Percentiles rank a stretch among this genome's conserved stretches.
Conservation (phyloP, 2,329 filamentous ascomycete genomes). For the Fusarium metavorans region DNA sequence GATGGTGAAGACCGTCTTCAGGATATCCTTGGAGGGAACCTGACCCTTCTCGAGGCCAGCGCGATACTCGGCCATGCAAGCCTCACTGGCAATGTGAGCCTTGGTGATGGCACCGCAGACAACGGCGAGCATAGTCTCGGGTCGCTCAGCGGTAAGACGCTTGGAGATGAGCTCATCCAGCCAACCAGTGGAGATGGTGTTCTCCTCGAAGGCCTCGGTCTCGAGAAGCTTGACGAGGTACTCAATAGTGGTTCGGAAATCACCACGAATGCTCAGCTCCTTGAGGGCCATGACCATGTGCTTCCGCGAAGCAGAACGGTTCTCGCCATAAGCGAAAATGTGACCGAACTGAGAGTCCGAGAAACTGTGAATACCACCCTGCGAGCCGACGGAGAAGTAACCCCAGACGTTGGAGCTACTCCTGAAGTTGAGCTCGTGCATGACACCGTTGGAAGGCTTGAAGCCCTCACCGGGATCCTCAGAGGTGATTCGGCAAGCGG, state of each 20-base stretch:
- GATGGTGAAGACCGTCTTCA: constrained; percentile 97
- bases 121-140: constrained; percentile 92
- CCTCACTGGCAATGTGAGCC: constrained; percentile 93
- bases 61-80: constrained; percentile 87
- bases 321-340: constrained; percentile 99
- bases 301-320: constrained; percentile 93
- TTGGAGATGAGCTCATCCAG: constrained; percentile 98
- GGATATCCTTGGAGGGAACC: constrained; percentile 93
- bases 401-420: constrained; percentile 99
- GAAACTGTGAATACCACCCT: constrained; percentile 98
- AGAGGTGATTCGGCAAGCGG: constrained; percentile 98
- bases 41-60: constrained; percentile 95
- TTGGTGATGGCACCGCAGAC: constrained; percentile 95
- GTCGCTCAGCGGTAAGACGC: constrained; percentile 94
- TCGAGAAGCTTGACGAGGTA: constrained; percentile 99
- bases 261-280: constrained; percentile 98
- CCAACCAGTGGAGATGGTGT: constrained; percentile 99
- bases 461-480: constrained; percentile 99
- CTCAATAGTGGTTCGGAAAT: constrained; percentile 98
- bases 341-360: constrained; percentile 99
- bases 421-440: constrained; percentile 99
- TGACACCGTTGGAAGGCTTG: constrained; percentile 98
- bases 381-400: constrained; percentile 98
- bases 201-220: constrained; percentile 97
- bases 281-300: constrained; percentile 99